Conservation (phyloP, 169 alveolate species). For the Amoebophrya sp. region DNA sequence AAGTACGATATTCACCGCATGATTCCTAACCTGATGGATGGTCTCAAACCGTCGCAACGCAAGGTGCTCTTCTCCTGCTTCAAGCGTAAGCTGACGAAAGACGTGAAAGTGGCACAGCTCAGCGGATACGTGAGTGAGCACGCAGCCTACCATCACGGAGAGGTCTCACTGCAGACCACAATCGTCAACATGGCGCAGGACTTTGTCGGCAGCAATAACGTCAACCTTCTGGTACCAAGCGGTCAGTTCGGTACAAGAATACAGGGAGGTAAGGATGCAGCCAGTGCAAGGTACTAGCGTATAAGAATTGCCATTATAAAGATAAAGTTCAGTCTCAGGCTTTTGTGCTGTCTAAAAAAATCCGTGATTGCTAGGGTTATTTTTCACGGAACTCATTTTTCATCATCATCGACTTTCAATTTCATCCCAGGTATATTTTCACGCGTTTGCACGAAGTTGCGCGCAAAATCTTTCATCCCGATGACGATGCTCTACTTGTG, state of each 20-base stretch:
- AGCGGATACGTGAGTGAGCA: constrained; percentile 94
- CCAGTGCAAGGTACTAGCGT: constrained; percentile 87
- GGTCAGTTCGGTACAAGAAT: constrained; percentile 99
- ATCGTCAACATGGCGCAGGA: constrained; percentile 98
- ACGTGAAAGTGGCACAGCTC: constrained; percentile 89
- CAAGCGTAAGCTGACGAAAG: constrained; percentile 88
- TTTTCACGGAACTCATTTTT: not conserved
- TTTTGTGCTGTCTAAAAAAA: not conserved
- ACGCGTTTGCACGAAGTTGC: constrained; percentile 78
- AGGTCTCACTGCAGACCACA: constrained; percentile 87
- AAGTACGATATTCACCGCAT: constrained; percentile 94
- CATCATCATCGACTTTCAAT: not conserved
- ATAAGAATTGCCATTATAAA: constrained; percentile 73
- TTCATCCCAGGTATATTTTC: constrained; percentile 60
- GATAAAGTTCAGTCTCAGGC: not conserved
- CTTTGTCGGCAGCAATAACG: constrained; percentile 93
- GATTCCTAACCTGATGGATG: constrained; percentile 96
- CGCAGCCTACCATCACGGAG: constrained; percentile 99
- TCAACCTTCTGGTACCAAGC: constrained; percentile 52
- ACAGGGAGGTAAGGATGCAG: constrained; percentile 96
- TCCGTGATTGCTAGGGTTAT: not conserved
- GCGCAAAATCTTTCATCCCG: constrained; percentile 77
- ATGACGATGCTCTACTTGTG: constrained; percentile 78
- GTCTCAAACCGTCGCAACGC: constrained; percentile 98
- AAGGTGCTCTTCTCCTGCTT: constrained; percentile 94